Evolutionary conservation across 2,329 filamentous ascomycete genomes (phyloP), one percentile per base, ranked within the genome.

Genomic region (Fusarium sp.): DNA sequence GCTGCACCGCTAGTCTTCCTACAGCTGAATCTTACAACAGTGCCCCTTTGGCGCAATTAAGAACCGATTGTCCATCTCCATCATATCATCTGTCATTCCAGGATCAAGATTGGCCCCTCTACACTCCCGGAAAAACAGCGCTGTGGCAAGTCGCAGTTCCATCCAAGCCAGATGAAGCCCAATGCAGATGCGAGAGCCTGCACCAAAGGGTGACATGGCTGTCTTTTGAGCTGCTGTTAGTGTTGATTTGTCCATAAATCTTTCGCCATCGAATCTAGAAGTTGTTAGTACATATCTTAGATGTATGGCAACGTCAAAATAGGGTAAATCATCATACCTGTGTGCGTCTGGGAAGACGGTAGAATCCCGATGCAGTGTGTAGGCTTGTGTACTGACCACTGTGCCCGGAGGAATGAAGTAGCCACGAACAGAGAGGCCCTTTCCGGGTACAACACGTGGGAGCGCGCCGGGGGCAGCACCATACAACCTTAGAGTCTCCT

Each of bases 111-210:
- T 43, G 0, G 63, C 65, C 1, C 70, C 35, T 4, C 43, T 32
- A 0, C 70, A 76, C 2, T 74, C 61, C 2, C 68, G 70, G 6
- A 76, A 76, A 27, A 76, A 74, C 1, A 69, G 14, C 0, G 70
- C 73, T 0, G 65, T 22, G 0, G 60, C 70, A 12, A 74, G 68
- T 6, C 73, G 62, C 0, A 76, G 15, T 14, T 76, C 73, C 50
- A 66, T 76, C 22, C 65, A 68, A 2, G 73, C 73, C 2, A 75
- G 33, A 2, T 76, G 73, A 6, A 74, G 14, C 0, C 73, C 73
- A 2, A 76, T 61, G 0, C 73, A 76, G 2, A 66, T 56, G 4
- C 70, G n/a, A 5, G 73, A 69, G 0, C 73, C 73, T 15, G 63
- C 70, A 0, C 73, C 73, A 6, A 76, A 76, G 0, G 73, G 68